These are phyloP conservation scores for Serendipita sp. DNA, from an alignment of 768 basidiomycete genomes.

Conservation along the genomic window DNA sequence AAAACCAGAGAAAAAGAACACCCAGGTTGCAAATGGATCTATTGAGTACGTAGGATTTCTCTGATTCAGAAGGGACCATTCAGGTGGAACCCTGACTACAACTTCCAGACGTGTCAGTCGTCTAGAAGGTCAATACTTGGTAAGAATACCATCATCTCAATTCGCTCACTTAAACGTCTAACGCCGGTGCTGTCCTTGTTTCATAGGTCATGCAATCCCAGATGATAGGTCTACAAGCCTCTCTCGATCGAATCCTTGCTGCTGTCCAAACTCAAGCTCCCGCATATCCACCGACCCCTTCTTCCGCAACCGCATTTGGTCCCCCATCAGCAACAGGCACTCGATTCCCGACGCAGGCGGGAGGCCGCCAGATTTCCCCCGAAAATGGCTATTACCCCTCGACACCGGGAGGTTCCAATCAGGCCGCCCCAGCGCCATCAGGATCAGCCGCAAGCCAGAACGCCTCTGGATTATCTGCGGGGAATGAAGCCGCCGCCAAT, in stretches of 20 bases:
- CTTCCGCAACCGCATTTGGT: conserved; percentile 17
- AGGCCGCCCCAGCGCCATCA: not conserved
- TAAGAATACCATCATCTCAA: conserved; percentile 21
- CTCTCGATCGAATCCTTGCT: conserved; percentile 65
- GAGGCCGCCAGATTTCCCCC: not conserved
- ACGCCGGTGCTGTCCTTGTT: not conserved
- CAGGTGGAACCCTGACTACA: conserved; percentile 16
- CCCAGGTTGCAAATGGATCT: conserved; percentile 39
- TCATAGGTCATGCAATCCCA: conserved; percentile 77
- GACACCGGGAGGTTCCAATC: conserved; percentile 9
- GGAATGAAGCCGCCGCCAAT: conserved; percentile 11
- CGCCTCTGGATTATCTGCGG: conserved; percentile 13
- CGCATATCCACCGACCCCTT: conserved; percentile 14
- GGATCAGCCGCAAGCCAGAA: conserved; percentile 14
- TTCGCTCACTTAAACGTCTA: not conserved
- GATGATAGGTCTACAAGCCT: conserved; percentile 89
- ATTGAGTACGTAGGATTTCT: conserved; percentile 43
- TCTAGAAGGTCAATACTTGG: conserved; percentile 74
- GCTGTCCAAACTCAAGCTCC: conserved; percentile 35
- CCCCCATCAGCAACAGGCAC: conserved; percentile 8
- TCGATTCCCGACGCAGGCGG: not conserved
- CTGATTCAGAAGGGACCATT: conserved; percentile 8
- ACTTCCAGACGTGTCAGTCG: conserved; percentile 54
- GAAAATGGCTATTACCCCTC: conserved; percentile 9
- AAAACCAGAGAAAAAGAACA: conserved; percentile 79